A percentile compares a stretch with the other conserved stretches of the same genome.
Conservation (phyloP, 106 monocot genomes). For the Iris macrosiphon region DNA sequence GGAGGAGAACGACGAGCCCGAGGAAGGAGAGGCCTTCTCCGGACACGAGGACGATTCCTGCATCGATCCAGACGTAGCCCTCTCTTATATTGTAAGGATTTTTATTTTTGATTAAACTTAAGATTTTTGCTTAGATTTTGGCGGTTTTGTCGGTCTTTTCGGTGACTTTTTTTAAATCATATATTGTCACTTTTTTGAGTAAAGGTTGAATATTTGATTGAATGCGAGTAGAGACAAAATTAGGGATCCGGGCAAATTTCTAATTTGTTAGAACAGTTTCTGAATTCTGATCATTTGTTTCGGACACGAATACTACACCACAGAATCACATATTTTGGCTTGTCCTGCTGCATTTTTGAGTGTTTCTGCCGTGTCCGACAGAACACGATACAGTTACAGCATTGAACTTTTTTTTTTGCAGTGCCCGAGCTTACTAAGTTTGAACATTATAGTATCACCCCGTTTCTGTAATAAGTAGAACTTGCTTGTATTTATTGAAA, state of each 20-base stretch:
- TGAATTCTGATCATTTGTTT: too few relatives aligned
- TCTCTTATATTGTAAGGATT: conserved; percentile 58
- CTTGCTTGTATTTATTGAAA: neutral
- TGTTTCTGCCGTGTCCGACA: too few relatives aligned
- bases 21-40: conserved; percentile 59
- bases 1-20: conserved; percentile 69
- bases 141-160: neutral
- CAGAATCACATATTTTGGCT: too few relatives aligned
- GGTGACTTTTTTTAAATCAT: neutral
- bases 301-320: too few relatives aligned
- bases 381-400: too few relatives aligned
- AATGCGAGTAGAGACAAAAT: too few relatives aligned
- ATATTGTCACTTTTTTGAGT: neutral
- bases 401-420: too few relatives aligned
- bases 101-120: neutral
- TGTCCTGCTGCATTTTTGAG: too few relatives aligned
- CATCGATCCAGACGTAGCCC: conserved; percentile 37
- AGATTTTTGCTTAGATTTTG: neutral
- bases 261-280: too few relatives aligned
- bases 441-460: too few relatives aligned
- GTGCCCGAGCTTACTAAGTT: neutral
- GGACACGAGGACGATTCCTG: conserved; percentile 25
- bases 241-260: too few relatives aligned
- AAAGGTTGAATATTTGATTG: neutral
- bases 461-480: neutral